Evolutionary conservation across 352 stramenopile species (phyloP), one percentile per base, ranked within the genome.

Genomic region (Pythium sukuiense): DNA sequence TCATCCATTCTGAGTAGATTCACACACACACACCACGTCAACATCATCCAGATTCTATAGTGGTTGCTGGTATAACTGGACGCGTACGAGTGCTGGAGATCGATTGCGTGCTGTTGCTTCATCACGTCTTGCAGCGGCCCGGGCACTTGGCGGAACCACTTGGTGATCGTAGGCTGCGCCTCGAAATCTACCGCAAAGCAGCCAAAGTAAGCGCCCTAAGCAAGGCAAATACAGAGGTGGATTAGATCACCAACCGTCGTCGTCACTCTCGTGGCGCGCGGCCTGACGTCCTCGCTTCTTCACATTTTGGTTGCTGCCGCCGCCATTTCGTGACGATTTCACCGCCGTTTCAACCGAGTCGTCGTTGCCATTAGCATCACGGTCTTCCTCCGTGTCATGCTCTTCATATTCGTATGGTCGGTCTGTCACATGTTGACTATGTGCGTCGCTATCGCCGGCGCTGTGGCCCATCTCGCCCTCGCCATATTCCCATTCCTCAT

Each of bases 91-190:
- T 63, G 53, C 37, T 72, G 59, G 53, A 71, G 57, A 30, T 83
- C 76, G 29, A 49, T 49, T 16, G 78, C 74, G 20, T 76, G 74
- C 45, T 86, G 76, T 59, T 89, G 80, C 69, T 91, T 89, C 70
- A 93, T 88, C 53, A 93, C 80, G 52, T 91, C 85, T 56, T 89
- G 82, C 50, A 93, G 64, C 16, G 85, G 85, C 0, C 85, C 85
- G 0, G 85, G 85, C 48, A 93, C 80, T 12, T 84, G 71, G 6
- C 80, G 81, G 66, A 90, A 81, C 84, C 82, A 92, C 69, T 89
- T 90, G 48, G 89, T 72, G 62, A 92, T 92, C 24, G 53, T 64
- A 32, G 65, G 65, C 65, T 72, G 65, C 45, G 54, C 67, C 53
- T 72, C 65, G 32, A 72, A 72, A 18, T 67, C 65, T 72, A 55